Conservation (phyloP, 179 eudicot species). For the Beta lomatogona region DNA sequence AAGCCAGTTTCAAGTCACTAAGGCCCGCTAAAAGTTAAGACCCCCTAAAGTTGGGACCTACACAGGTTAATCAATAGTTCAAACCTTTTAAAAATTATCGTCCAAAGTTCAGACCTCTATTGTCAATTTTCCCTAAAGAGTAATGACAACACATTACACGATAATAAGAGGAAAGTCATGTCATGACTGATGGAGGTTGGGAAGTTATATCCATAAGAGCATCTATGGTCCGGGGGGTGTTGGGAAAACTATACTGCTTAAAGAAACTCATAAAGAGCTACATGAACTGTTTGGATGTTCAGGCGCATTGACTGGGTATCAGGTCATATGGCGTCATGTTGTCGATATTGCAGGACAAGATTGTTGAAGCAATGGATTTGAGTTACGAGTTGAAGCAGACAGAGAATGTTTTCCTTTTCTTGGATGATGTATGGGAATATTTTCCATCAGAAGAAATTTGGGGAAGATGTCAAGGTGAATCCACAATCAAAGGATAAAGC, state of each 20-base stretch:
- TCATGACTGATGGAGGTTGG: constrained; percentile 23
- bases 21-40: too few relatives aligned
- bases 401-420: constrained; percentile 21
- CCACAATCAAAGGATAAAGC: constrained; percentile 34
- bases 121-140: too few relatives aligned
- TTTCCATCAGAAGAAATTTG: constrained; percentile 26
- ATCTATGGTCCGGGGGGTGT: constrained; percentile 27
- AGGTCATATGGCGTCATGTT: constrained; percentile 23
- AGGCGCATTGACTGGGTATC: constrained; percentile 24
- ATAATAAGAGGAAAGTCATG: constrained; percentile 24
- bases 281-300: constrained; percentile 17
- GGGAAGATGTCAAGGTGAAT: constrained; percentile 24
- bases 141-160: constrained; percentile 8
- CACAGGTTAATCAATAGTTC: too few relatives aligned
- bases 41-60: too few relatives aligned
- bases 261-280: constrained; percentile 28
- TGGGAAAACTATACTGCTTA: constrained; percentile 31
- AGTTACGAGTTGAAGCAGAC: constrained; percentile 22
- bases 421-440: constrained; percentile 31
- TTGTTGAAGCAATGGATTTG: constrained; percentile 27
- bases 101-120: too few relatives aligned
- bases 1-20: too few relatives aligned
- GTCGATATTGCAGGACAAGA: constrained; percentile 26
- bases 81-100: too few relatives aligned
- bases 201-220: constrained; percentile 4